Evolutionary conservation across 2,329 filamentous ascomycete species (phyloP).

Genomic region (Botrytis fragariae): DNA sequence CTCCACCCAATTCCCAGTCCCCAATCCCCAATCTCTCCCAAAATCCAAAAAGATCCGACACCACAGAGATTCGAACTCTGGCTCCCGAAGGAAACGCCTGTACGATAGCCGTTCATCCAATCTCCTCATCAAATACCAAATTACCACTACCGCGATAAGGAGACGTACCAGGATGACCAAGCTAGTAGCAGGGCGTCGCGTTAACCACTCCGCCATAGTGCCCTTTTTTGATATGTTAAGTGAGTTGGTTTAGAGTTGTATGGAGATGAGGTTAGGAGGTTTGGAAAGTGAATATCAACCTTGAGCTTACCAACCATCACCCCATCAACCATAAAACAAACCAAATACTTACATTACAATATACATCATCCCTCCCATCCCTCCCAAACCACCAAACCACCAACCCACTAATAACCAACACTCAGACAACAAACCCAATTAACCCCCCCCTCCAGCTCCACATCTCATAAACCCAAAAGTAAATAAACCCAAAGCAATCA

Average conservation of each 20-base stretch:
- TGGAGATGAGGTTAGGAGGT: background rate
- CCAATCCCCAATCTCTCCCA: background rate
- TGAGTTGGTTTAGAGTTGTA: background rate
- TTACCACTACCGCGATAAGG: background rate
- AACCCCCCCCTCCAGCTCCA: no score
- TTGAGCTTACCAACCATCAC: no score
- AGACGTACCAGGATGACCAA: background rate
- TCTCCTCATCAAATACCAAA: background rate
- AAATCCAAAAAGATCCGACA: constrained; percentile 22
- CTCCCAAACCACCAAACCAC: no score
- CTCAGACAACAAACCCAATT: no score
- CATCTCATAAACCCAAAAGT: no score
- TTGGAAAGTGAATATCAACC: no score
- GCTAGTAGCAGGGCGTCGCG: constrained; percentile 28
- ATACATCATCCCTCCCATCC: no score
- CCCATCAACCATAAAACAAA: no score
- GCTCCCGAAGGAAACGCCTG: constrained; percentile 43
- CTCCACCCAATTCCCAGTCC: no score
- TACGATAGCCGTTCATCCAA: background rate
- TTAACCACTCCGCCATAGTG: constrained; percentile 30
- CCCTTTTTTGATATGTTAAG: constrained; percentile 17
- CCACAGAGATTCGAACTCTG: constrained; percentile 45
- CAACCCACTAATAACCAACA: no score
- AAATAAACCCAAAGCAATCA: no score
- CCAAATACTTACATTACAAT: no score